These are phyloP conservation scores for Arthrocladium fulminans DNA, from an alignment of 2,329 filamentous ascomycete species.

Conservation along the genomic window DNA sequence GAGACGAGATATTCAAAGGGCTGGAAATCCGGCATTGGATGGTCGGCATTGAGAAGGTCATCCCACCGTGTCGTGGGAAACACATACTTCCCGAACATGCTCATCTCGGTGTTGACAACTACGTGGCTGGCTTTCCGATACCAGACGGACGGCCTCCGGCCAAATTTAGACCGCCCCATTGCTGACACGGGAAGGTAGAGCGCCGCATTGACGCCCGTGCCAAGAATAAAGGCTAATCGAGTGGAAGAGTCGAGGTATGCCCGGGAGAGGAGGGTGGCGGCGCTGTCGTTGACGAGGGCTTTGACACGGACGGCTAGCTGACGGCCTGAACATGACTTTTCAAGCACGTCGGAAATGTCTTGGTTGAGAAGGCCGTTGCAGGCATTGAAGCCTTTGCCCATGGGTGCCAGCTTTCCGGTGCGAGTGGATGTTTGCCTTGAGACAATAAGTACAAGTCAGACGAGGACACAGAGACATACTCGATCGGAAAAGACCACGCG, in stretches of 20 bases:
- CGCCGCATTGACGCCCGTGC: constrained; percentile 56
- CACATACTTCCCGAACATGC: constrained; percentile 53
- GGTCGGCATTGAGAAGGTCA: constrained; percentile 48
- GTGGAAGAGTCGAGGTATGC: constrained; percentile 54
- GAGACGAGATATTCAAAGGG: constrained; percentile 57
- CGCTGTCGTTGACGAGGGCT: constrained; percentile 57
- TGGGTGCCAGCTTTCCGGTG: constrained; percentile 49
- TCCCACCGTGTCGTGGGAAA: constrained; percentile 55
- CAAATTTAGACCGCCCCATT: constrained; percentile 49
- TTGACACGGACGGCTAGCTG: constrained; percentile 50
- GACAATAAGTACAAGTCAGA: no score
- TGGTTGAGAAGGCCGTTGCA: constrained; percentile 51
- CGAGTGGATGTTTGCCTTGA: constrained; percentile 54
- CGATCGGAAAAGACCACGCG: constrained; percentile 59
- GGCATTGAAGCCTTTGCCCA: constrained; percentile 58
- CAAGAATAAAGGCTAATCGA: constrained; percentile 55
- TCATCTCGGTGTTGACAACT: constrained; percentile 57
- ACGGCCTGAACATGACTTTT: constrained; percentile 46
- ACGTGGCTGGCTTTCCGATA: constrained; percentile 49
- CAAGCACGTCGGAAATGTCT: constrained; percentile 52
- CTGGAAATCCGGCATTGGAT: constrained; percentile 53
- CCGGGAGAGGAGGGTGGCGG: constrained; percentile 52
- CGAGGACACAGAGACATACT: no score
- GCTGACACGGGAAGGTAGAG: constrained; percentile 50
- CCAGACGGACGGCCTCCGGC: constrained; percentile 46